Evolutionary conservation across 140 eudicot genomes (phyloP).

Genomic region (Senecio squalidus): DNA sequence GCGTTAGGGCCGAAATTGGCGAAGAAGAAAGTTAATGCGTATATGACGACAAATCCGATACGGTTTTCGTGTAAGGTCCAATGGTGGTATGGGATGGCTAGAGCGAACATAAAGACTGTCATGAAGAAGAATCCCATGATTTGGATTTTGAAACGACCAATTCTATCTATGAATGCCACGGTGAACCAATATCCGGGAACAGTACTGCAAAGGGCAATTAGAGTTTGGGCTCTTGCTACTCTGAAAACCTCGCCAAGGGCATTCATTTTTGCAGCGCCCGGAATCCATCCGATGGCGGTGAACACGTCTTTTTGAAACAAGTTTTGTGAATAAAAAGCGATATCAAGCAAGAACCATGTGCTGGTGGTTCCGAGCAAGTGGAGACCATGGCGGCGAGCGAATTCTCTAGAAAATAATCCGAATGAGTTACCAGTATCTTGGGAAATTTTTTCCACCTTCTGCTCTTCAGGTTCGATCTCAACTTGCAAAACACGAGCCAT

Average conservation of each 20-base stretch:
- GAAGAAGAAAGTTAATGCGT: no score
- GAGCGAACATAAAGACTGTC: no score
- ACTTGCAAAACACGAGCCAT: constrained; percentile 66
- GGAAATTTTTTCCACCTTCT: constrained; percentile 25
- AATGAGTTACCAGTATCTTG: constrained; percentile 26
- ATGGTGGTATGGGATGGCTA: no score
- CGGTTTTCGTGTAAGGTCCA: no score
- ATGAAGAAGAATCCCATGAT: constrained; percentile 76
- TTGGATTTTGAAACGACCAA: constrained; percentile 64
- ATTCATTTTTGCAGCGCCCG: constrained; percentile 50
- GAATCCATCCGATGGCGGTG: constrained; percentile 65
- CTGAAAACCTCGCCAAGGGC: constrained; percentile 54
- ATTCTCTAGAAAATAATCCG: constrained; percentile 47
- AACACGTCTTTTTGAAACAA: constrained; percentile 70
- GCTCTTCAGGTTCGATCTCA: constrained; percentile 47
- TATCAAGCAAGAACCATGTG: constrained; percentile 73
- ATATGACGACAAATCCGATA: constrained; percentile 61
- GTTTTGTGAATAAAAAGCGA: constrained; percentile 69
- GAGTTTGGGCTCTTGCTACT: constrained; percentile 60
- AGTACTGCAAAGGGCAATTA: no score
- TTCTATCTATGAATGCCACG: no score
- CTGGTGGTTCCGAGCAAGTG: constrained; percentile 58
- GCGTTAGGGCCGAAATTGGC: constrained; percentile 84
- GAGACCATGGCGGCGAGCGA: constrained; percentile 51
- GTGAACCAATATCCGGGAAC: no score